A percentile compares a stretch with the other conserved stretches of the same genome.
Conservation (phyloP, 352 stramenopile species). For the Bremia lactucae region DNA sequence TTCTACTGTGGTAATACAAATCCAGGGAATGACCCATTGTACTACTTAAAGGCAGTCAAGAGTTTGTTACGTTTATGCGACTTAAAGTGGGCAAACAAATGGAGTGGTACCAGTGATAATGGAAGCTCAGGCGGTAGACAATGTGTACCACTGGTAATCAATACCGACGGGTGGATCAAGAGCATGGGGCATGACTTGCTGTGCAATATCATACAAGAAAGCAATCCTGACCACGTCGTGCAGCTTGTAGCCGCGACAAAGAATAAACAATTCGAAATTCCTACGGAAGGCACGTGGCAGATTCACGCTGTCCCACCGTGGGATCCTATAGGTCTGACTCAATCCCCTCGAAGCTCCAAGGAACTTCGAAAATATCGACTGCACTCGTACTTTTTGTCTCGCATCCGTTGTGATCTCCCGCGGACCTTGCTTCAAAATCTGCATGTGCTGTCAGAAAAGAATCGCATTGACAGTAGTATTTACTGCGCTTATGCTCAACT, state of each 20-base stretch:
- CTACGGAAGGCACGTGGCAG: slow-evolving; percentile 33
- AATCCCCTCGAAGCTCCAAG: slow-evolving; percentile 66
- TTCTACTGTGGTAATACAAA: slow-evolving; percentile 75
- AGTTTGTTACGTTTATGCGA: slow-evolving; percentile 57
- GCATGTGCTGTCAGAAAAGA: slow-evolving; percentile 59
- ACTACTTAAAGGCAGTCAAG: slow-evolving; percentile 66
- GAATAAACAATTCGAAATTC: slow-evolving; percentile 79
- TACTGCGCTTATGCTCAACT: slow-evolving; percentile 36
- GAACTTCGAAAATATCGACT: slow-evolving; percentile 73
- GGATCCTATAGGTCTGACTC: slow-evolving; percentile 49
- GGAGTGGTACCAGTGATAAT: too few relatives aligned
- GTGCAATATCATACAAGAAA: slow-evolving; percentile 78
- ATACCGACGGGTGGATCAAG: slow-evolving; percentile 97
- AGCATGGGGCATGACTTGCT: slow-evolving; percentile 93
- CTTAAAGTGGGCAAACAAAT: slow-evolving; percentile 31
- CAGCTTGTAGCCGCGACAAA: slow-evolving; percentile 88
- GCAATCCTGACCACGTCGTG: slow-evolving; percentile 86
- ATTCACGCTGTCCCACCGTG: slow-evolving; percentile 55
- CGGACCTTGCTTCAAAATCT: slow-evolving; percentile 50
- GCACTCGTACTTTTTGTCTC: slow-evolving; percentile 70
- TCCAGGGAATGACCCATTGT: slow-evolving; percentile 59
- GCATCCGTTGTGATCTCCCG: slow-evolving; percentile 20
- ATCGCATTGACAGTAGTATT: slow-evolving; percentile 45
- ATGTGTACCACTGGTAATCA: slow-evolving; percentile 88
- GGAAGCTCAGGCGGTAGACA: slow-evolving; percentile 1